Base-by-base conservation (phyloP, 768 basidiomycete species). In the Rossbeevera mucosa region DNA sequence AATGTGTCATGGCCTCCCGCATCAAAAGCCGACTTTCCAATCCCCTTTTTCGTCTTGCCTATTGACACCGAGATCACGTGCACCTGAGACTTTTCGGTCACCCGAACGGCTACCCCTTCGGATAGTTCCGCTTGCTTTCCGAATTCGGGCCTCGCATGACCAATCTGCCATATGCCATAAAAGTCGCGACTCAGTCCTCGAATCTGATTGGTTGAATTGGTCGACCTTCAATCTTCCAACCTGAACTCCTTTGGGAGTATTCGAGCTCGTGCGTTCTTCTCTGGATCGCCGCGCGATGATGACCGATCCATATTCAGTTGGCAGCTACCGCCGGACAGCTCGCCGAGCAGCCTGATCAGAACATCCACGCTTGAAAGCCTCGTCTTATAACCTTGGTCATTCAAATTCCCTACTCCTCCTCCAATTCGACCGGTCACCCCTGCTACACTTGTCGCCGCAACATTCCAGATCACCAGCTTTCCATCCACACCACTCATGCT, bases 401-500 rank as follows among this genome's bases (percentile, higher is more conserved):
- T 0, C n/a, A 6, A 36, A 0, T 22, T 16, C 41, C 14, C 18
- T n/a, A n/a, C n/a, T n/a, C n/a, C n/a, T n/a, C 74, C 75, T 14
- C 76, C 80, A 50, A 87, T 60, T 52, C 73, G 76, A 22, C 74
- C 75, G 31, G 78, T 67, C 62, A 87, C 61, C 1, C 62, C 62
- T 18, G 49, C 55, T 16, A 65, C 71, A 25, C 73, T 76, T 18
- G 86, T 81, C 2, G 78, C 76, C 50, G 75, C 79, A n/a, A 81
- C 82, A 55, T 86, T 78, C 96, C 96, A 99, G 48, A 99, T 77
- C 12, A 94, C 92, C 58, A 99, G 71, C 64, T 84, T 85, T 2
- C 96, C 96, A 71, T 98, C 96, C 29, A 94, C 91, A 2, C 94
- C 96, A 14, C 85, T 86, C 18, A 94, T 96, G 67, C 89, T 93